Evolutionary conservation across 805 yeast genomes (phyloP), one percentile per base, ranked within the genome.

Genomic region (Sugiyamaella boreocaroliniensis): DNA sequence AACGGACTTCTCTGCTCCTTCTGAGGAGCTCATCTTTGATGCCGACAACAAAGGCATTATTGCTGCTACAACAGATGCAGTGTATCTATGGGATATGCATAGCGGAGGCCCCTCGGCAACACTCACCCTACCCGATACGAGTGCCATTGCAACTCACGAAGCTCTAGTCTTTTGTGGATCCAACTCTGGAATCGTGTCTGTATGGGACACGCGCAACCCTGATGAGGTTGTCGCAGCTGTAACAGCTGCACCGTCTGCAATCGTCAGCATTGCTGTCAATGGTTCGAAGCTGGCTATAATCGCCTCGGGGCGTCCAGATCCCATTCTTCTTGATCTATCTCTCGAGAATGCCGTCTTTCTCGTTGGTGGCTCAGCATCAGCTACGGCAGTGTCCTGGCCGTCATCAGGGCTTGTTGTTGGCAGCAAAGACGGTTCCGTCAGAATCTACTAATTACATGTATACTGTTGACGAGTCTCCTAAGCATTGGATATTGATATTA

Each of bases 21-120:
- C 26, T 15, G 22, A 42, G n/a, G 20, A 18, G 22, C 44, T 18
- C 3, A n/a, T 18, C 55, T 77, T 69, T 61, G 86, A 77, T 29
- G 76, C 79, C 16, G 67, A 64, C 7, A 81, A 67, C 45, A 61
- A 60, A 53, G 54, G 66, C 10, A 50, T 65, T 0, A 59, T 67
- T 41, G 71, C 69, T 4, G 78, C 77, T 3, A 70, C 73, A 53
- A 61, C 59, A 11, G 58, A 63, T 48, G 76, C 72, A 2, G n/a
- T 47, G 0, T 4, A 15, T 5, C 16, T 41, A 18, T 54, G 51
- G 48, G 60, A 58, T 37, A 18, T 56, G 48, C 34, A 49, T 15
- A 26, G 40, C 11, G 51, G 34, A n/a, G 10, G 40, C 4, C 46
- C 12, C 12, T 9, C n/a, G 18, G 10, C 10, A 12, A 19, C 26